Base-by-base conservation (phyloP, 768 basidiomycete genomes). In the Rhizopogon rudus region DNA sequence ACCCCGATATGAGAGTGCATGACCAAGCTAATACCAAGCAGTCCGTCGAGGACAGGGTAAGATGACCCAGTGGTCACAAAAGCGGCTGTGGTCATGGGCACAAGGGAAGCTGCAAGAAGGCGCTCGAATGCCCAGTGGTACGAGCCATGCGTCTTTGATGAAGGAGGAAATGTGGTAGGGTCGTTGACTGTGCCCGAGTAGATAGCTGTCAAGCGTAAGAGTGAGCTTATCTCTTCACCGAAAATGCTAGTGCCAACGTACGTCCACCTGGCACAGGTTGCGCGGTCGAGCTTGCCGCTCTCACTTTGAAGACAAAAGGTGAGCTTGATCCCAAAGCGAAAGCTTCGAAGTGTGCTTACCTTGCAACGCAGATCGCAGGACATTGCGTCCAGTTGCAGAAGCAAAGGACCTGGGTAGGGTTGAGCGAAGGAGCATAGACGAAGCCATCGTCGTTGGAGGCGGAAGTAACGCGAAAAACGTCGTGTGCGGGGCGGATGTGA, bases 1-100 rank as follows among this genome's bases (percentile, higher is more conserved):
- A 92, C 95, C 53, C 95, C 96, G 59, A 99, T 91, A 69, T 99
- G 95, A 72, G 88, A 91, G 76, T 98, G 97, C 69, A 98, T 84
- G 60, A 98, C 81, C 65, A 99, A 78, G 48, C 86, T 86, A 57
- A 94, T 77, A 16, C 87, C 94, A 52, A 98, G 81, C 49, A 98
- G 65, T 44, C 92, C 96, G 64, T 99, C 97, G 44, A 98, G 71
- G 60, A 97, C 73, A 3, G 97, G 92, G 74, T 95, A 85, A 57
- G 78, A 79, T 52, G 79, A 83, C 16, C 82, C 83, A 41, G 85
- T 85, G 6, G 88, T 88, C 28, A 83, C 91, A 61, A 92, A 91
- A 0, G 95, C 89, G 31, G 91, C 88, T 14, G 81, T 88, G 16
- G 93, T 93, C 63, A 95, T 74, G 40, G 97, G 97, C 14, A 99